phyloP scores from a whole-genome alignment of 2,329 filamentous ascomycete species.

The Cladobotryum mycophilum region DNA sequence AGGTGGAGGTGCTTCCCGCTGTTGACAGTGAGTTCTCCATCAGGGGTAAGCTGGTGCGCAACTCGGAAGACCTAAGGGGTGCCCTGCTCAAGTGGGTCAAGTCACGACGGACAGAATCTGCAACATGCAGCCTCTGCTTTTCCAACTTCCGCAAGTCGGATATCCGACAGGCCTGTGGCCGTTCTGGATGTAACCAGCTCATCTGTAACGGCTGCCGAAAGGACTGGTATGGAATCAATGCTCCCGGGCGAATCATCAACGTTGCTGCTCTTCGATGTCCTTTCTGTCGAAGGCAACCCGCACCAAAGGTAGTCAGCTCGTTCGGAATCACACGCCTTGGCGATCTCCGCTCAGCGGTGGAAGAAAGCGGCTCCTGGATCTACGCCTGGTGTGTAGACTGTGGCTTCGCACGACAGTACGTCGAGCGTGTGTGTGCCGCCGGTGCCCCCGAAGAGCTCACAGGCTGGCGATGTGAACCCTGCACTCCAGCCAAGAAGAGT shows the following conservation, averaged over 20 bases:
- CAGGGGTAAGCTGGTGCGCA: constrained; percentile 37
- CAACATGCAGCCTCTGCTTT: constrained; percentile 42
- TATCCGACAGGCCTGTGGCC: constrained; percentile 39
- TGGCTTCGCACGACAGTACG: constrained; percentile 33
- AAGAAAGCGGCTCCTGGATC: constrained; percentile 36
- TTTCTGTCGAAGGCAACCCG: constrained; percentile 42
- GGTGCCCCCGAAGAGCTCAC: constrained; percentile 32
- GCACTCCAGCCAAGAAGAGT: constrained; percentile 15
- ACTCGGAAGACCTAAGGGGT: constrained; percentile 28
- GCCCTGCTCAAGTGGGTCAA: constrained; percentile 32
- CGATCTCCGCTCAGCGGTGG: constrained; percentile 32
- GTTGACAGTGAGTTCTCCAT: constrained; percentile 22
- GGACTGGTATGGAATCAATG: constrained; percentile 43
- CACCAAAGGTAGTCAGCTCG: constrained; percentile 28
- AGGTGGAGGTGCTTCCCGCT: constrained; percentile 31
- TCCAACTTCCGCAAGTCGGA: constrained; percentile 26
- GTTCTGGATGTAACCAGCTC: constrained; percentile 36
- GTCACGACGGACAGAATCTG: constrained; percentile 31
- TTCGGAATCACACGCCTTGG: constrained; percentile 34
- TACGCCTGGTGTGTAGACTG: constrained; percentile 44
- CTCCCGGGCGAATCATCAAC: constrained; percentile 38
- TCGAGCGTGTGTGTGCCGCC: constrained; percentile 38
- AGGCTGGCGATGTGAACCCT: constrained; percentile 38
- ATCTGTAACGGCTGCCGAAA: constrained; percentile 36
- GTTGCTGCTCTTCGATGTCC: constrained; percentile 42